Evolutionary conservation across 805 yeast genomes (phyloP).

Genomic region (Kurtzmaniella fragi): DNA sequence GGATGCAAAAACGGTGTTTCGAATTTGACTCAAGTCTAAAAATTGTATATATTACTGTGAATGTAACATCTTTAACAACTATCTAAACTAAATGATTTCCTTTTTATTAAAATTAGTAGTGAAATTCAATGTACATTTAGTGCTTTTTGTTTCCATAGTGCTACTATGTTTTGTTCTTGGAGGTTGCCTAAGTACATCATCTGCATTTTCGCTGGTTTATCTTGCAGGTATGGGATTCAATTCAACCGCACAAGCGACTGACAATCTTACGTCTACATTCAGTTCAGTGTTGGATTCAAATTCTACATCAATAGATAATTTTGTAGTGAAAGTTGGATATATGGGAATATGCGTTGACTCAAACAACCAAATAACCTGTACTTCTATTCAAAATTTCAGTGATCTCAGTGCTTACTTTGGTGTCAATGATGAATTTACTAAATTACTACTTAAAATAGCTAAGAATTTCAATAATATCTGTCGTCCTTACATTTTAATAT

Average conservation of each 20-base stretch:
- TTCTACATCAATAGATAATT: conserved; percentile 26
- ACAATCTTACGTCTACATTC: too few species aligned
- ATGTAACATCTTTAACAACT: too few species aligned
- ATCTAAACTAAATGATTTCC: too few species aligned
- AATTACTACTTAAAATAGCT: conserved; percentile 33
- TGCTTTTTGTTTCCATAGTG: conserved; percentile 34
- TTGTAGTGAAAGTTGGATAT: conserved; percentile 50
- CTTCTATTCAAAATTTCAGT: conserved; percentile 11
- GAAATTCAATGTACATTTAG: background rate
- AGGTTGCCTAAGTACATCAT: conserved; percentile 44
- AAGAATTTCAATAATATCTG: conserved; percentile 40
- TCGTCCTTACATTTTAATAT: conserved; percentile 52
- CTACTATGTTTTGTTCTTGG: conserved; percentile 50
- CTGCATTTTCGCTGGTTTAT: conserved; percentile 45
- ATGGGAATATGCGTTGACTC: conserved; percentile 50
- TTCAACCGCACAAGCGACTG: conserved; percentile 22
- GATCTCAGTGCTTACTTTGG: background rate
- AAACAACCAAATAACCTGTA: conserved; percentile 29
- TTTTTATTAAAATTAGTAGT: background rate
- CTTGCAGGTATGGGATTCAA: conserved; percentile 48
- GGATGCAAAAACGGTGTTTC: too few species aligned
- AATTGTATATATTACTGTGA: too few species aligned
- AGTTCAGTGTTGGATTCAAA: conserved; percentile 17
- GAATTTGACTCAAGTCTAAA: too few species aligned
- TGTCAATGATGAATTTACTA: too few species aligned